phyloP scores from a whole-genome alignment of 2,329 filamentous ascomycete genomes.

The Penicillium glabrum region DNA sequence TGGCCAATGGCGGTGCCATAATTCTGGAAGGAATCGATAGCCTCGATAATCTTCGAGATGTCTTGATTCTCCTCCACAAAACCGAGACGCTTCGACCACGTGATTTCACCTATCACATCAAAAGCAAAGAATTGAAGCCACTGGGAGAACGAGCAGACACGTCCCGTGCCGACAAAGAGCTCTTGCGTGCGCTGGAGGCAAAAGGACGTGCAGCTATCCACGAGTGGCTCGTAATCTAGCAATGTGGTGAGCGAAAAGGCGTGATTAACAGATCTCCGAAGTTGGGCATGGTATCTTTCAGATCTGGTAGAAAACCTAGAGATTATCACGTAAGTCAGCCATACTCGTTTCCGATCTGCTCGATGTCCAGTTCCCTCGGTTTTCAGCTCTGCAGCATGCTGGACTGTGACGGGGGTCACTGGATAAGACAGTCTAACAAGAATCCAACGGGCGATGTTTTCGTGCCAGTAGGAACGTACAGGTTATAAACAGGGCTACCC shows the following conservation, averaged over 20 bases:
- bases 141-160: slow-evolving; percentile 21
- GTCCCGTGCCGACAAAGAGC: slow-evolving; percentile 45
- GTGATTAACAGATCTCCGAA: slow-evolving; percentile 72
- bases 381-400: too few relatives aligned
- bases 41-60: slow-evolving; percentile 70
- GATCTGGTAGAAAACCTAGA: slow-evolving; percentile 32
- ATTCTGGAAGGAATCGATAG: slow-evolving; percentile 43
- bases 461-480: too few relatives aligned
- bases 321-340: too few relatives aligned
- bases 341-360: too few relatives aligned
- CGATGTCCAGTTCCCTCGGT: too few relatives aligned
- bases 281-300: slow-evolving; percentile 72
- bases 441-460: too few relatives aligned
- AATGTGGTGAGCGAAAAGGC: slow-evolving; percentile 77
- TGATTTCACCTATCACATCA: slow-evolving; percentile 79
- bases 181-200: slow-evolving; percentile 66
- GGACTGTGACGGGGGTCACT: too few relatives aligned
- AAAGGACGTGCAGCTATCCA: slow-evolving; percentile 70
- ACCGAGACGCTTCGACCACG: slow-evolving; percentile 72
- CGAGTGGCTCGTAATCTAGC: slow-evolving; percentile 76
- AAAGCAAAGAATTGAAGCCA: slow-evolving; percentile 83
- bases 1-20: slow-evolving; percentile 56
- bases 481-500: too few relatives aligned
- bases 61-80: slow-evolving; percentile 76
- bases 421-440: too few relatives aligned